Percentiles rank a stretch among this genome's conserved stretches.
Conservation (phyloP, 192 early-diverging fungal species). For the Jimgerdemannia lactiflua region DNA sequence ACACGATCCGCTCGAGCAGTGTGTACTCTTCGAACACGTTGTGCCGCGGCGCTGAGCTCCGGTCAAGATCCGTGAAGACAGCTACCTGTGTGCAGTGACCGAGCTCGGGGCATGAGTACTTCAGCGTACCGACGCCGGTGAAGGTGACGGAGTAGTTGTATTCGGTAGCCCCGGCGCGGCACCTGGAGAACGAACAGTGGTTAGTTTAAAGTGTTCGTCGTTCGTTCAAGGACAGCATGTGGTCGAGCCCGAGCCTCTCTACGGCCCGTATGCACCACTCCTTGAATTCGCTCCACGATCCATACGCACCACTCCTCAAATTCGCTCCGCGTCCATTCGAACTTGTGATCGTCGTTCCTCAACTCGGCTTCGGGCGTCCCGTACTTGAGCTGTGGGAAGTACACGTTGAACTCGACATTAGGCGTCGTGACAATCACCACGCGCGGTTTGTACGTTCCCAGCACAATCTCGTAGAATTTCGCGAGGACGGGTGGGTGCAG, state of each 20-base stretch:
- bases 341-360: constrained; percentile 87
- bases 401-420: constrained; percentile 90
- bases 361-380: constrained; percentile 60
- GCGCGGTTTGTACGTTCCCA: constrained; percentile 68
- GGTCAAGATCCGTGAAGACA: constrained; percentile 40
- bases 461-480: constrained; percentile 53
- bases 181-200: constrained; percentile 21
- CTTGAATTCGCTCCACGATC: constrained; percentile 58
- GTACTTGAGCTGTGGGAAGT: constrained; percentile 77
- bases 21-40: constrained; percentile 10
- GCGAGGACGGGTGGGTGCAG: constrained; percentile 55
- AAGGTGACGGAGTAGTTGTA: constrained; percentile 68
- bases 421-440: constrained; percentile 74
- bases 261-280: constrained; percentile 53
- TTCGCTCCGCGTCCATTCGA: constrained; percentile 92
- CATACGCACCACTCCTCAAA: constrained; percentile 71
- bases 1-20: constrained; percentile 42
- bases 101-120: constrained; percentile 29
- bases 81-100: constrained; percentile 79
- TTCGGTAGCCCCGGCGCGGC: constrained; percentile 39
- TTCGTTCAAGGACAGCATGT: background rate
- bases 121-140: constrained; percentile 57
- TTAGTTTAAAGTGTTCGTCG: too few species aligned
- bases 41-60: background rate
- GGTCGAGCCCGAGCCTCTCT: background rate